Conservation (phyloP, 1,139 yeast genomes). For the Zygotorulaspora mrakii region DNA sequence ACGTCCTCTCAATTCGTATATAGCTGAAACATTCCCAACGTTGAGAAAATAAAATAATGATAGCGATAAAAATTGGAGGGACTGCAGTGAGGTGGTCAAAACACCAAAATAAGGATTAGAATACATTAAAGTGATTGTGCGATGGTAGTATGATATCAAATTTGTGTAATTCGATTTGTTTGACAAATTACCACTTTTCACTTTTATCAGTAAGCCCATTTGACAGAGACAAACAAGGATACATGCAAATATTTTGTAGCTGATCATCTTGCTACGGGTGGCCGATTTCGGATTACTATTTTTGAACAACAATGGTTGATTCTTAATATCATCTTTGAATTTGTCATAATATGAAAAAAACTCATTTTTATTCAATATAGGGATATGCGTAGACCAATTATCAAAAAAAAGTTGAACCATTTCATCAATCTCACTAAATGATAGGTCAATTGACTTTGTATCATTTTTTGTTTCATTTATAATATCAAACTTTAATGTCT, state of each 20-base stretch:
- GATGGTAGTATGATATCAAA: constrained; percentile 47
- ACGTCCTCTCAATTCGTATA: constrained; percentile 72
- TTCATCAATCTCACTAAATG: constrained; percentile 29
- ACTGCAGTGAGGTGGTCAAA: constrained; percentile 57
- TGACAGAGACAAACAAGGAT: constrained; percentile 55
- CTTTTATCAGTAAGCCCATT: constrained; percentile 47
- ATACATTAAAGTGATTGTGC: constrained; percentile 50
- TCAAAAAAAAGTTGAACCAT: constrained; percentile 52
- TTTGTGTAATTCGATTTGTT: constrained; percentile 20
- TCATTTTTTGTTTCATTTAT: constrained; percentile 4
- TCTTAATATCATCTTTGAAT: constrained; percentile 45
- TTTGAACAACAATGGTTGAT: constrained; percentile 14
- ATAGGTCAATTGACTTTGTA: constrained; percentile 11
- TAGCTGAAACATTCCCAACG: constrained; percentile 67
- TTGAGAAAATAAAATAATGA: constrained; percentile 70
- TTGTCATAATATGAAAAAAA: constrained; percentile 57
- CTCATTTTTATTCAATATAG: constrained; percentile 62
- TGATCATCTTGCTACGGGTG: constrained; percentile 35
- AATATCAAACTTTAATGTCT: constrained; percentile 26
- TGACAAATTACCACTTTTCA: constrained; percentile 22
- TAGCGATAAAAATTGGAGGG: constrained; percentile 65
- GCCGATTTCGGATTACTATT: constrained; percentile 15
- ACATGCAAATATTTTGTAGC: constrained; percentile 49
- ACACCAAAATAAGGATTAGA: constrained; percentile 43
- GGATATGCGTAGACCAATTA: constrained; percentile 72